phyloP scores from a whole-genome alignment of 495 filamentous ascomycete species.

The Hyaloscypha bicolor region DNA sequence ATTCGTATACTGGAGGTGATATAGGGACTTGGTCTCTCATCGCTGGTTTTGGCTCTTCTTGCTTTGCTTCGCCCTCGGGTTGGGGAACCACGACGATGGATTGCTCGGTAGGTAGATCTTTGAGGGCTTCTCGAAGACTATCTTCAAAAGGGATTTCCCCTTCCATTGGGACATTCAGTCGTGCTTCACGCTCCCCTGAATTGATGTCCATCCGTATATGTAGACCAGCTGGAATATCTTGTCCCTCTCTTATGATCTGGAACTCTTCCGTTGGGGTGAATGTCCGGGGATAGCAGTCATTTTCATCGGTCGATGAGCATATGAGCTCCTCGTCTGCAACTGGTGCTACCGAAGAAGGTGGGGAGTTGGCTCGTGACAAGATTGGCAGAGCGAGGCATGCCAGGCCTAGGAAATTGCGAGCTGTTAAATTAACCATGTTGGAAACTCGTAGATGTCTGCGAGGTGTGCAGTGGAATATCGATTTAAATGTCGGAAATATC shows the following conservation, averaged over 20 bases:
- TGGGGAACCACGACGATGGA: conserved; percentile 49
- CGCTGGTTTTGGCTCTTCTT: conserved; percentile 26
- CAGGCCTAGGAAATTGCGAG: conserved; percentile 13
- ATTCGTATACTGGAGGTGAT: conserved; percentile 51
- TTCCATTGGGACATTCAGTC: conserved; percentile 56
- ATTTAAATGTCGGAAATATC: conserved; percentile 2
- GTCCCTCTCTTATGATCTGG: conserved; percentile 61
- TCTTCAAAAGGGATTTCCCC: conserved; percentile 36
- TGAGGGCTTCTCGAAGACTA: conserved; percentile 26
- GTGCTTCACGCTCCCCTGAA: conserved; percentile 64
- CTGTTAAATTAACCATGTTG: conserved; percentile 16
- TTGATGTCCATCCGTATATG: conserved; percentile 65
- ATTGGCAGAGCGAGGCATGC: conserved; percentile 21
- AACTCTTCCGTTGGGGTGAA: conserved; percentile 65
- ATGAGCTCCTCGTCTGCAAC: conserved; percentile 50
- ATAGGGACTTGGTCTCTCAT: conserved; percentile 32
- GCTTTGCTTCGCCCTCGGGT: conserved; percentile 31
- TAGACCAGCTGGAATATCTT: conserved; percentile 62
- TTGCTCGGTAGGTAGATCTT: conserved; percentile 47
- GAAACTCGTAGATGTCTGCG: background rate
- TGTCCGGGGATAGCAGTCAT: conserved; percentile 64
- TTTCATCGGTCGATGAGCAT: conserved; percentile 58
- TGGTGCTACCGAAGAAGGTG: conserved; percentile 8
- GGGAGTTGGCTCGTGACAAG: conserved; percentile 15
- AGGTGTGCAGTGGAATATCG: background rate